Conservation (phyloP, 352 stramenopile genomes). For the Phytophthora quininea region DNA sequence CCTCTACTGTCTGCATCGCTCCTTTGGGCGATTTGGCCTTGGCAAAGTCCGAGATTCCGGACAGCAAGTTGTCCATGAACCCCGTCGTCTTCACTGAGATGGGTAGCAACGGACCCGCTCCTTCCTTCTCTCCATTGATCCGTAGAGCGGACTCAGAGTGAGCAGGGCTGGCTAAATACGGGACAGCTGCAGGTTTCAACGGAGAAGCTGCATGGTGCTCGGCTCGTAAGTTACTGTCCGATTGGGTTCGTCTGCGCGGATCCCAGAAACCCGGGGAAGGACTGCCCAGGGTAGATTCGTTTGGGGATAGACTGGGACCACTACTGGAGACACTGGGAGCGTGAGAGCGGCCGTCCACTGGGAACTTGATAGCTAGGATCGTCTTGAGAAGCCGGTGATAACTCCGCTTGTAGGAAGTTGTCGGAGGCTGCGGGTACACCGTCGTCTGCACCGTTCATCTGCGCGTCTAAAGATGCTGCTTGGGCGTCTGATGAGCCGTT, state of each 20-base stretch:
- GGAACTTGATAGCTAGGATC: background rate
- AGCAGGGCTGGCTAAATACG: conserved; percentile 19
- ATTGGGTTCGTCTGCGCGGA: conserved; percentile 61
- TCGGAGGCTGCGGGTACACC: background rate
- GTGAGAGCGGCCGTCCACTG: conserved; percentile 22
- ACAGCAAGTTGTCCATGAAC: conserved; percentile 57
- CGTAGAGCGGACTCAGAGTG: conserved; percentile 40
- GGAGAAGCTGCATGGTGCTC: background rate
- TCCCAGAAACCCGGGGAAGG: conserved; percentile 12
- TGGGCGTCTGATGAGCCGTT: conserved; percentile 30
- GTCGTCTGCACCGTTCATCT: conserved; percentile 17
- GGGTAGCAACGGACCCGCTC: conserved; percentile 10
- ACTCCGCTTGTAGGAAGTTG: conserved; percentile 25
- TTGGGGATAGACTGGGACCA: conserved; percentile 9
- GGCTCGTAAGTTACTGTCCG: conserved; percentile 41
- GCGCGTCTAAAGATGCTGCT: conserved; percentile 17
- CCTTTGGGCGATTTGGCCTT: conserved; percentile 31
- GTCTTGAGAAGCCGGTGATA: conserved; percentile 17
- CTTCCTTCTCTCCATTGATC: conserved; percentile 11
- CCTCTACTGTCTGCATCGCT: conserved; percentile 33
- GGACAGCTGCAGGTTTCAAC: conserved; percentile 10
- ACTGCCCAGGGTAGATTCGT: conserved; percentile 9
- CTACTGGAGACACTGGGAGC: conserved; percentile 9
- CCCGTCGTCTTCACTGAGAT: conserved; percentile 38
- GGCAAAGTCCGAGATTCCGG: conserved; percentile 38